Evolutionary conservation across 208 protist genomes (phyloP).

Genomic region (Novymonas esmeraldas): DNA sequence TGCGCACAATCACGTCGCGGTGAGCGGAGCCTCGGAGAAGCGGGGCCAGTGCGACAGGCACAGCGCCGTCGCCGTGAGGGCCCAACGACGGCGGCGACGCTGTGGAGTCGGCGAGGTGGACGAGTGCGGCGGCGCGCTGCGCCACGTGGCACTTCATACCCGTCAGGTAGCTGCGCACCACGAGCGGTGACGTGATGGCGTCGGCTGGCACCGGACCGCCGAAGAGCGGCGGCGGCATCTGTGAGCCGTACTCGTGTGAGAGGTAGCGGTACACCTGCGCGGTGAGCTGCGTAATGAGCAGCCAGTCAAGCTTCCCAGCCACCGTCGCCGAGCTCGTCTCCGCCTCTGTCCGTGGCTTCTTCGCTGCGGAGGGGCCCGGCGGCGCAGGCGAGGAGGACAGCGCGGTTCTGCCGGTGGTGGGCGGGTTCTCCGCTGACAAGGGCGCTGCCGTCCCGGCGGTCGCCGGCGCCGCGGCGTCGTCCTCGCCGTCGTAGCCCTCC

Average conservation of each 20-base stretch:
- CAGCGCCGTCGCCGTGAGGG: not conserved
- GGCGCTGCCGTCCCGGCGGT: not conserved
- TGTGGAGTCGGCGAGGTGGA: conserved; percentile 15
- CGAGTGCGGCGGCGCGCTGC: conserved; percentile 33
- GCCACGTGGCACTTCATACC: conserved; percentile 60
- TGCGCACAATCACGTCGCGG: conserved; percentile 30
- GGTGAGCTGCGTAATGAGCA: conserved; percentile 64
- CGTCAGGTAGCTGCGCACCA: conserved; percentile 36
- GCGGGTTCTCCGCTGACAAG: conserved; percentile 11
- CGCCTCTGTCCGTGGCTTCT: conserved; percentile 10
- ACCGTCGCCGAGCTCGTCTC: not conserved
- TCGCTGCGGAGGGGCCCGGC: conserved; percentile 5
- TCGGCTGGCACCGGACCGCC: conserved; percentile 19
- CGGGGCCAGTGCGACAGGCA: conserved; percentile 6
- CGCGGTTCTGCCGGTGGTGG: conserved; percentile 4
- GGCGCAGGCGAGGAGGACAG: not conserved
- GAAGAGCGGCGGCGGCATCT: conserved; percentile 86
- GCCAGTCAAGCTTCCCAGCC: conserved; percentile 35
- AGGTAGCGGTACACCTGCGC: conserved; percentile 88
- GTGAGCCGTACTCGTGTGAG: conserved; percentile 69
- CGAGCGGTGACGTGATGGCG: conserved; percentile 10
- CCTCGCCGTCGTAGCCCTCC: conserved; percentile 14
- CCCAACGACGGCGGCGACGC: not conserved
- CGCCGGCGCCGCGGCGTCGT: not conserved
- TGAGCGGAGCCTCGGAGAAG: conserved; percentile 4